These are phyloP conservation scores for Panicum virgatum DNA, from an alignment of 202 grass and related monocot species.

Conservation along the genomic window DNA sequence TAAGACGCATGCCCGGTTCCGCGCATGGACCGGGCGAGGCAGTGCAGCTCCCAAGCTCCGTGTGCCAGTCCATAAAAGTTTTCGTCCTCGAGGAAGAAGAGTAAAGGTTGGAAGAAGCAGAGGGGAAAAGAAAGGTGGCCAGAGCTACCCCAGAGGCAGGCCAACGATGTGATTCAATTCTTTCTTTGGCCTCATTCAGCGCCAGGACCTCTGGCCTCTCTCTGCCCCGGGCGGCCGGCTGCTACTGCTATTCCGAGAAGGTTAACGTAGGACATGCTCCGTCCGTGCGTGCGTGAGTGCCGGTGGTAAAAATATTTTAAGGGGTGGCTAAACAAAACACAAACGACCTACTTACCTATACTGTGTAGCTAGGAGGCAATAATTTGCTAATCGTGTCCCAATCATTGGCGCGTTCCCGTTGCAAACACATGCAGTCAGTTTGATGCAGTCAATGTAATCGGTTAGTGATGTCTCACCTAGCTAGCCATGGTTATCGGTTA, in stretches of 20 bases:
- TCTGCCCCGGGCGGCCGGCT: not conserved
- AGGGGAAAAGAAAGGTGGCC: slow-evolving; percentile 24
- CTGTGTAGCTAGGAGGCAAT: slow-evolving; percentile 29
- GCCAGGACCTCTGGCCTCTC: not conserved
- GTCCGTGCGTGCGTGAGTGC: slow-evolving; percentile 25
- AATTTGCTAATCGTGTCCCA: slow-evolving; percentile 44
- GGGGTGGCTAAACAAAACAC: slow-evolving; percentile 30
- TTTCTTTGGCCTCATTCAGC: slow-evolving; percentile 34
- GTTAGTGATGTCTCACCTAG: too few species aligned
- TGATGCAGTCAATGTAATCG: too few species aligned
- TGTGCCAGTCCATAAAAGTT: slow-evolving; percentile 24
- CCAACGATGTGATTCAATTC: slow-evolving; percentile 38
- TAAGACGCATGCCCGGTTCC: slow-evolving; percentile 17
- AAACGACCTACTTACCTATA: slow-evolving; percentile 1
- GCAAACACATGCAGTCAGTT: not conserved
- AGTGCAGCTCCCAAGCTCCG: not conserved
- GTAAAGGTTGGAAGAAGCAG: slow-evolving; percentile 39
- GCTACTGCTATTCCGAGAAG: not conserved
- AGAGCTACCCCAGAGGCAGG: not conserved
- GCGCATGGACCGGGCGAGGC: slow-evolving; percentile 10
- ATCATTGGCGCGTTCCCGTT: slow-evolving; percentile 42
- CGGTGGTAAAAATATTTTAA: slow-evolving; percentile 13
- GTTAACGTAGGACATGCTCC: slow-evolving; percentile 21
- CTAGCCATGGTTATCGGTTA: not conserved
- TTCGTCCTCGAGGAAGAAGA: slow-evolving; percentile 36